Conservation (phyloP, 148 eudicot genomes). For the Hydrangea macrophylla region DNA sequence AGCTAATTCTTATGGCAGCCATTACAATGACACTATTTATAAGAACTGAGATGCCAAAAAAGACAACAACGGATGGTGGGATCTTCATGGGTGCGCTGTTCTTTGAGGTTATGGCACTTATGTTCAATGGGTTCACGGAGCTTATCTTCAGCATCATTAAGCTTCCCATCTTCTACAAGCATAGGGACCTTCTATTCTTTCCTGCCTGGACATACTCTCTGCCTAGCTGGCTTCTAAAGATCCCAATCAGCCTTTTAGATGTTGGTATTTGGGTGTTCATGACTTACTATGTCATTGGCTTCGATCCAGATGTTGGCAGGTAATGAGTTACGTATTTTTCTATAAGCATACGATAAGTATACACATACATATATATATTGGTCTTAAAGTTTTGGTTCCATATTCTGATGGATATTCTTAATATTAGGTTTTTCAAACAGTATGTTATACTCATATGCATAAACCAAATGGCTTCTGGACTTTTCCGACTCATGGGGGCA, state of each 20-base stretch:
- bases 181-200: too few relatives aligned
- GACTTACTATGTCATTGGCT: conserved; percentile 37
- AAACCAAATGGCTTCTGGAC: conserved; percentile 9
- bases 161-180: conserved; percentile 42
- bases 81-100: conserved; percentile 28
- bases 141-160: conserved; percentile 26
- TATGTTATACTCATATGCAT: background rate
- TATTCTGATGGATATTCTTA: background rate
- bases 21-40: conserved; percentile 32
- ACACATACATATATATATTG: too few relatives aligned
- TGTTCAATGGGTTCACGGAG: conserved; percentile 36
- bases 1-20: conserved; percentile 22
- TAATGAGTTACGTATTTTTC: background rate
- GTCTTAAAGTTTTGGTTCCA: background rate
- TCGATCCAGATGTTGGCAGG: conserved; percentile 33
- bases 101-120: conserved; percentile 6
- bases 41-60: conserved; percentile 29
- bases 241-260: conserved; percentile 30
- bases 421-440: background rate
- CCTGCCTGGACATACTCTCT: conserved; percentile 44
- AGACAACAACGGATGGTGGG: conserved; percentile 13
- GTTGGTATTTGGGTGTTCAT: conserved; percentile 23
- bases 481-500: conserved; percentile 10
- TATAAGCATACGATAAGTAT: too few relatives aligned
- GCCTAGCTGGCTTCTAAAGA: conserved; percentile 36